Evolutionary conservation across 495 filamentous ascomycete species (phyloP).

Genomic region (Rostrohypoxylon terebratum): DNA sequence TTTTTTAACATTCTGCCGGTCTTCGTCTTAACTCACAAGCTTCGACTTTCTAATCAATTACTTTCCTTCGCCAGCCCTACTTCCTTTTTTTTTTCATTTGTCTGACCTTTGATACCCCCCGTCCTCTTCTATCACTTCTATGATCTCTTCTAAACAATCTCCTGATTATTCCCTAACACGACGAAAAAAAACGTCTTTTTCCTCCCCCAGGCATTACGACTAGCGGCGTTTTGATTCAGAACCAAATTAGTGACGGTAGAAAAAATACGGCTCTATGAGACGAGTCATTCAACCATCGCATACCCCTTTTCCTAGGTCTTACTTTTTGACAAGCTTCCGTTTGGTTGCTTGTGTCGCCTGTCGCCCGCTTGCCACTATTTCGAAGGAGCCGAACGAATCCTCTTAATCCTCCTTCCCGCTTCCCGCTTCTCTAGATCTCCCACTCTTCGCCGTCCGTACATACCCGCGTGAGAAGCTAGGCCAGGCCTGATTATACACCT

Average conservation of each 20-base stretch:
- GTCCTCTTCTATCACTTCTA: conserved; percentile 36
- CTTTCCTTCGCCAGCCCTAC: conserved; percentile 38
- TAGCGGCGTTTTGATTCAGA: conserved; percentile 36
- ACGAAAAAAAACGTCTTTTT: conserved; percentile 11
- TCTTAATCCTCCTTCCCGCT: conserved; percentile 13
- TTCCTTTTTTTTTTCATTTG: conserved; percentile 31
- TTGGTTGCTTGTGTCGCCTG: conserved; percentile 10
- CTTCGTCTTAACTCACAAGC: conserved; percentile 42
- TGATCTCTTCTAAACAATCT: conserved; percentile 25
- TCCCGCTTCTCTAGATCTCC: conserved; percentile 11
- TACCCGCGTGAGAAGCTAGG: conserved; percentile 36
- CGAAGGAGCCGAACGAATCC: conserved; percentile 15
- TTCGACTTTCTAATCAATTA: conserved; percentile 37
- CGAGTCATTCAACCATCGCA: conserved; percentile 16
- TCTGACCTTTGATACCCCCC: conserved; percentile 47
- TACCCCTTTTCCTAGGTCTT: conserved; percentile 2
- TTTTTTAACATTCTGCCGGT: conserved; percentile 40
- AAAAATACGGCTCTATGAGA: conserved; percentile 15
- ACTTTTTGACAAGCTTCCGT: conserved; percentile 16
- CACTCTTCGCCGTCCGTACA: conserved; percentile 30
- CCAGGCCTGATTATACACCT: conserved; percentile 16
- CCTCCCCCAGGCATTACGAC: conserved; percentile 32
- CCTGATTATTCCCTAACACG: conserved; percentile 28
- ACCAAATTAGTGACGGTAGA: conserved; percentile 22
- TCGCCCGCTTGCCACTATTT: conserved; percentile 7